Base-by-base conservation (phyloP, 1,139 yeast species). In the Yamadazyma jaroonii region DNA sequence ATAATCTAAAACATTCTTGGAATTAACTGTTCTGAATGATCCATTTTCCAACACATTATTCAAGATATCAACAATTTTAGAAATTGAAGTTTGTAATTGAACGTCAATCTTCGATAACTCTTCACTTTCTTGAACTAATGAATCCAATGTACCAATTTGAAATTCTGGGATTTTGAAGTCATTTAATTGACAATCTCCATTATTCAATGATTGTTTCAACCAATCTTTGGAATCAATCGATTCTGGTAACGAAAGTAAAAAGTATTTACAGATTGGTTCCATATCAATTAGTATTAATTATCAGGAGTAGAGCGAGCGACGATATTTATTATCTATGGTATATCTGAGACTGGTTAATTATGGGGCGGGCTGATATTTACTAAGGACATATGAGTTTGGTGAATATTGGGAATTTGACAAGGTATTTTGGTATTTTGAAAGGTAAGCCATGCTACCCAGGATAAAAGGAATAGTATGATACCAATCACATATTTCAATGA, bases 91-190 rank as follows among this genome's bases (percentile, higher is more conserved):
- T 36, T 74, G 77, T 55, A 90, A 74, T 61, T 87, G 95, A 21
- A 68, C 67, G 62, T 92, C 99, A 40, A 84, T 67, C 59, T 88
- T 89, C 34, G 78, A 69, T 44, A 94, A 72, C 56, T 90, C 97
- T 53, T 94, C 98, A 57, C 92, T 81, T 62, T 89, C 92, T 53
- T 84, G 81, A 38, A 92, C 95, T 44, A 92, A 74, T 29, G 90
- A 83, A 63, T 94, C 99, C 56, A 92, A 74, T 3, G 97, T 90
- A 25, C 97, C 97, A 48, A 92, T 87, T 62, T 92, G 94, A 62
- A 92, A 90, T 47, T 75, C 81, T n/a, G 97, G 98, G 37, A 89
- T 72, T 30, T 70, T 67, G 44, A 86, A 77, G 40, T 65, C 64
- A 41, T 61, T 56, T 33, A 74, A 54, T 11, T 67, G 64, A 34